A percentile compares a stretch with the other conserved stretches of the same genome.
Conservation (phyloP, 306 rosid genomes). For the Ceratonia siliqua region DNA sequence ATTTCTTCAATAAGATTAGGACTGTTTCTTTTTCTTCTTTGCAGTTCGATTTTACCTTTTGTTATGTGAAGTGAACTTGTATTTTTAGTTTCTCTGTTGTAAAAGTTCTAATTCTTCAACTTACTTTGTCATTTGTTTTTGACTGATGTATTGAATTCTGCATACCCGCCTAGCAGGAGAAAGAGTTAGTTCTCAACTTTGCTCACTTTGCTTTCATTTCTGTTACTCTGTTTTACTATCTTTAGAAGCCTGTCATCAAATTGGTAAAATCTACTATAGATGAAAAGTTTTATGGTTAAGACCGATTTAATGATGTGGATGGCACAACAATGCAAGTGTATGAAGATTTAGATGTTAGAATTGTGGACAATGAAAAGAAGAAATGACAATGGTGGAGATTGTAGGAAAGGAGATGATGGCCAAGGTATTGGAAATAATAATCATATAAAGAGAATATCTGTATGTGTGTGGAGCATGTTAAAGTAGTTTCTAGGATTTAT, state of each 20-base stretch:
- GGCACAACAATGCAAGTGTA: neutral
- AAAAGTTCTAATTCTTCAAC: neutral
- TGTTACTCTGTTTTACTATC: neutral
- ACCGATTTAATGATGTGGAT: neutral
- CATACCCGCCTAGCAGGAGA: neutral
- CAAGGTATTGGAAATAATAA: too few relatives aligned
- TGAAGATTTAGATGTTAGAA: neutral
- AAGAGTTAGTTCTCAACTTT: neutral
- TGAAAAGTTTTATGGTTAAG: neutral
- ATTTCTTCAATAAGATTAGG: neutral
- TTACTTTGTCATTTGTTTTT: neutral
- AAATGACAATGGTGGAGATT: neutral
- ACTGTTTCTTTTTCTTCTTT: neutral
- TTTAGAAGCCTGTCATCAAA: neutral
- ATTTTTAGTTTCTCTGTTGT: neutral
- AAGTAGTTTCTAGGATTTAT: too few relatives aligned
- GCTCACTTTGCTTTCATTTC: conserved; percentile 1
- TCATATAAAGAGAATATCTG: too few relatives aligned
- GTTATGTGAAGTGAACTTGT: neutral
- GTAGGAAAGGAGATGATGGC: neutral
- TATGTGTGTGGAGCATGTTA: too few relatives aligned
- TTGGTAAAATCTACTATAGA: neutral
- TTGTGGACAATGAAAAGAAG: neutral
- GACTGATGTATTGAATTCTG: conserved; percentile 13
- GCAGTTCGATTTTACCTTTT: neutral